Percentiles rank a stretch among this genome's conserved stretches.
Conservation (phyloP, 768 basidiomycete species). For the Russula dissimulans region DNA sequence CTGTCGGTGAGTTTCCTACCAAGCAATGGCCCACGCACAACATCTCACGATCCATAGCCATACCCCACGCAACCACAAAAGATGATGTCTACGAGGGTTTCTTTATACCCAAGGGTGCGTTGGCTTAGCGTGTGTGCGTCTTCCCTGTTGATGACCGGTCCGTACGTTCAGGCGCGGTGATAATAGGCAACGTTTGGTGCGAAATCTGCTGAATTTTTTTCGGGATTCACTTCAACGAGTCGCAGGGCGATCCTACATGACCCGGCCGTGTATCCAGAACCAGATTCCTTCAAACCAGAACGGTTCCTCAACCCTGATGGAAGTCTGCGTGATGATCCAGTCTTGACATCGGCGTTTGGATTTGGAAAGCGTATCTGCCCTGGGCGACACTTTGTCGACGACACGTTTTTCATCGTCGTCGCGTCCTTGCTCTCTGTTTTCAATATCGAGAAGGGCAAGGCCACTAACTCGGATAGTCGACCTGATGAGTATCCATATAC, state of each 20-base stretch:
- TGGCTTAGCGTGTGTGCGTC: too few relatives aligned
- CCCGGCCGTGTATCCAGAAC: background rate
- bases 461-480: background rate
- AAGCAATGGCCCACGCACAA: background rate
- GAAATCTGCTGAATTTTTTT: background rate
- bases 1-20: background rate
- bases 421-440: conserved; percentile 6
- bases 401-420: background rate
- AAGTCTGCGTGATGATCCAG: background rate
- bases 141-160: too few relatives aligned
- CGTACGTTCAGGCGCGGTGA: background rate
- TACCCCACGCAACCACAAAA: background rate
- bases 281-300: conserved; percentile 5
- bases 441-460: background rate
- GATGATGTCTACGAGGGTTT: conserved; percentile 5
- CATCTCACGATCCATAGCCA: background rate
- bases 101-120: conserved; percentile 7
- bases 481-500: background rate
- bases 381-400: conserved; percentile 13
- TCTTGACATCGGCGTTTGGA: conserved; percentile 13
- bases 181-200: conserved; percentile 1
- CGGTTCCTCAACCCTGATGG: conserved; percentile 6
- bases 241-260: conserved; percentile 6
- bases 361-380: conserved; percentile 20
- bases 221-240: background rate